Percentiles rank a stretch among this genome's conserved stretches.
These are phyloP conservation scores for Cordyceps pruinosa DNA, from an alignment of 2,329 filamentous ascomycete genomes.

Conservation along the genomic window DNA sequence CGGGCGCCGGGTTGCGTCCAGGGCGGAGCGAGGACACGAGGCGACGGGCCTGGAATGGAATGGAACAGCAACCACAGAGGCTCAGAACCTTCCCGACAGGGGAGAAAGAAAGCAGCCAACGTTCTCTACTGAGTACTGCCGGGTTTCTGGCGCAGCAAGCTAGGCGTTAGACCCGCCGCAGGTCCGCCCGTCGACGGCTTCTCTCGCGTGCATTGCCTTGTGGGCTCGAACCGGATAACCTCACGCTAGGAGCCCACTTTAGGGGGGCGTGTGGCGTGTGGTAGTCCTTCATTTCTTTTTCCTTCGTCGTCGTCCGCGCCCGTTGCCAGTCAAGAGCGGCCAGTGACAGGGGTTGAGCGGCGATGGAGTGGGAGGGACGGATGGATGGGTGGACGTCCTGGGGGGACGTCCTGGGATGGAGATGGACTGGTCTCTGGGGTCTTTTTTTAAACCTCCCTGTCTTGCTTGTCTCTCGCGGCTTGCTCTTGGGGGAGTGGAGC, in stretches of 20 bases:
- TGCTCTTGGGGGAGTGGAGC: slow-evolving; percentile 2
- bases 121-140: not conserved
- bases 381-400: not conserved
- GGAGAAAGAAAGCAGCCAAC: not conserved
- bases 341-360: slow-evolving; percentile 6
- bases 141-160: not conserved
- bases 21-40: slow-evolving; percentile 8
- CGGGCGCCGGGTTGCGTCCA: not conserved
- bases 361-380: not conserved
- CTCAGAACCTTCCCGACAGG: not conserved
- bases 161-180: not conserved
- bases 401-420: not conserved
- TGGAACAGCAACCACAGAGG: not conserved
- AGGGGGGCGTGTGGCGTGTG: slow-evolving; percentile 7
- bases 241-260: not conserved
- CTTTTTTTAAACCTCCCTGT: not conserved
- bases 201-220: slow-evolving; percentile 13
- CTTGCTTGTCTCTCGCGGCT: not conserved
- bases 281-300: slow-evolving; percentile 13
- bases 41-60: not conserved
- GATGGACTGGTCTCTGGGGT: not conserved
- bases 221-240: slow-evolving; percentile 13
- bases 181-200: slow-evolving; percentile 9
- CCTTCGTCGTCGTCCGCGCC: not conserved
- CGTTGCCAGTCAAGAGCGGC: slow-evolving; percentile 2